A percentile compares a stretch with the other conserved stretches of the same genome.
These are phyloP conservation scores for Aspergillus funiculosus DNA, from an alignment of 495 filamentous ascomycete genomes.

Conservation along the genomic window DNA sequence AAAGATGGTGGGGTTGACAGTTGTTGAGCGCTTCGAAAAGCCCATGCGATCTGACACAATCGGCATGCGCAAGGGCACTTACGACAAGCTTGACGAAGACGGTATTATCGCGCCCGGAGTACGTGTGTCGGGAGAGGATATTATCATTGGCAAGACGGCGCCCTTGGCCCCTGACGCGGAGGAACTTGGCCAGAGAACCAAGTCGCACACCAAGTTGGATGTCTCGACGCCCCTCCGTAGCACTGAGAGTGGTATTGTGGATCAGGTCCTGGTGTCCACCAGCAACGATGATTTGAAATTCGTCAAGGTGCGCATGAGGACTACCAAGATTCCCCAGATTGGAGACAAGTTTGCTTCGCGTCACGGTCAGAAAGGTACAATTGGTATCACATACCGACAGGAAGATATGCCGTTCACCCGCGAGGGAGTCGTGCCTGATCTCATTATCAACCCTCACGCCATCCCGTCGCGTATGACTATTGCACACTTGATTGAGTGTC, in stretches of 20 bases:
- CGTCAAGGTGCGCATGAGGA: slow-evolving; percentile 94
- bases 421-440: slow-evolving; percentile 84
- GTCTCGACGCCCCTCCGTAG: slow-evolving; percentile 90
- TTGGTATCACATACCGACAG: slow-evolving; percentile 93
- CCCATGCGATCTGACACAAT: slow-evolving; percentile 82
- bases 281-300: slow-evolving; percentile 79
- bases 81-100: slow-evolving; percentile 96
- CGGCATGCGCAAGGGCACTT: slow-evolving; percentile 88
- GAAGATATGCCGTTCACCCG: slow-evolving; percentile 98
- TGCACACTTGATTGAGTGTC: slow-evolving; percentile 98
- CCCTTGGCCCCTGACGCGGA: slow-evolving; percentile 87
- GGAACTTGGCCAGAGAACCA: slow-evolving; percentile 87
- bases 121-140: slow-evolving; percentile 93
- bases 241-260: slow-evolving; percentile 94
- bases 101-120: slow-evolving; percentile 89
- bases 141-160: slow-evolving; percentile 98
- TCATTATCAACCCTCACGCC: slow-evolving; percentile 99
- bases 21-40: slow-evolving; percentile 91
- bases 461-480: slow-evolving; percentile 99
- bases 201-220: slow-evolving; percentile 85
- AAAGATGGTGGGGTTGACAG: slow-evolving; percentile 83
- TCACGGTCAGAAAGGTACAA: slow-evolving; percentile 98
- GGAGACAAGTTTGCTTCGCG: slow-evolving; percentile 99
- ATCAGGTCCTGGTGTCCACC: slow-evolving; percentile 86
- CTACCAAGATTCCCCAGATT: slow-evolving; percentile 96